Base-by-base conservation (phyloP, 306 rosid genomes). In the Quercus engelmannii region DNA sequence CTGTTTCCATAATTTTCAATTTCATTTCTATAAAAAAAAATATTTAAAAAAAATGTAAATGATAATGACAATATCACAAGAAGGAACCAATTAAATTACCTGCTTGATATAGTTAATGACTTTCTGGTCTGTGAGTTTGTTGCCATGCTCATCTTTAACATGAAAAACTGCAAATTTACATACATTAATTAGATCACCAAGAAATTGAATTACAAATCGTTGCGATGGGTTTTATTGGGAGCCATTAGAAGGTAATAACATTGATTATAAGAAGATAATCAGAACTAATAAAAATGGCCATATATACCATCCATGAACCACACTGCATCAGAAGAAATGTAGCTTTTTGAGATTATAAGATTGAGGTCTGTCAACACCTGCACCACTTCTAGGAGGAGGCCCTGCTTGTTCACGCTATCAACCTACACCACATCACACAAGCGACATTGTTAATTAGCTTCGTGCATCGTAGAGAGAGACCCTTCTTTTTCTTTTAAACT, bases 221-320 rank as follows among this genome's bases (percentile, higher is more conserved):
- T 63, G 69, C 14, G 41, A 62, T 62, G 69, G 69, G 69, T 14
- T 62, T 25, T 13, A 9, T 25, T 28, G 8, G 41, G 35, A 26
- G 4, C 69, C n/a, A 2, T 25, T 5, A 13, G 1, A 62, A 62
- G 25, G 14, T 7, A 3, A 3, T 15, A 61, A 25, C 6, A 25
- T 38, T 38, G 2, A 38, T 38, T 38, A 7, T 38, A 38, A 69
- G 9, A n/a, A 69, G 0, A 69, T 18, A 69, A n/a, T 69, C 17
- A 23, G 33, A 13, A 23, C 12, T 51, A 23, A 49, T 14, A 43
- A 46, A 46, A 51, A 18, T 21, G 15, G 56, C 3, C 26, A 4
- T 54, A 43, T 35, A 2, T 71, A 90, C 92, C 94, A 83, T 92
- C 92, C 91, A 92, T 92, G 88, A 85, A 90, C 97, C 97, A 92